Base-by-base conservation (phyloP, 305 asterid genomes). In the Coffea humblotiana region DNA sequence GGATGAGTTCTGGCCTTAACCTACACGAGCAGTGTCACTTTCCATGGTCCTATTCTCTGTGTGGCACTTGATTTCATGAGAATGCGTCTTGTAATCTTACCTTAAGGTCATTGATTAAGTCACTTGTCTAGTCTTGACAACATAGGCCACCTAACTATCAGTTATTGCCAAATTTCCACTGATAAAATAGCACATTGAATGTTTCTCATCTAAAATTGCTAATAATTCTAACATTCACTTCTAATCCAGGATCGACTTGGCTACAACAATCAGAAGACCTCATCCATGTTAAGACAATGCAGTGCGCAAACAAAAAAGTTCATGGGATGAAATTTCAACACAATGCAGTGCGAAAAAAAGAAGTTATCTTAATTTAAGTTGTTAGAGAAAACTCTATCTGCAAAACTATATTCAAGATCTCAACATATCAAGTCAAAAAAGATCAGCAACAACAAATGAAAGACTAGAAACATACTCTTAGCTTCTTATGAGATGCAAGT, bases 401-500 rank as follows among this genome's bases (percentile, higher is more conserved):
- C 21, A n/a, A 69, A 69, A 8, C 11, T 9, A 43, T 18, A 21
- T 21, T 25, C 23, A 12, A 29, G 66, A 32, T 58, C 47, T 21
- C 48, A 77, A 76, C 47, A 47, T 64, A 32, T 48, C 25, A 65
- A 64, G 25, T 25, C 19, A 71, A 51, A 19, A 13, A 14, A 15
- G 52, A 65, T 61, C 66, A 72, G 65, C 63, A 82, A 29, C 67
- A 45, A 49, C 67, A 10, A 14, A 64, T 48, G 49, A 65, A 74
- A 40, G 68, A 74, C 35, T 66, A 82, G 80, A 73, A 78, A 49
- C 88, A 81, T 89, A 94, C 99, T 91, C 93, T 90, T 76, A 96
- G 93, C 91, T 94, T 96, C 91, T 96, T 96, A 88, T 92, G 97
- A 79, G 99, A 88, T 56, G 89, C 94, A 83, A 96, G 97, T 75